Base-by-base conservation (phyloP, 176 grass and related monocot genomes). In the Otatea glauca region DNA sequence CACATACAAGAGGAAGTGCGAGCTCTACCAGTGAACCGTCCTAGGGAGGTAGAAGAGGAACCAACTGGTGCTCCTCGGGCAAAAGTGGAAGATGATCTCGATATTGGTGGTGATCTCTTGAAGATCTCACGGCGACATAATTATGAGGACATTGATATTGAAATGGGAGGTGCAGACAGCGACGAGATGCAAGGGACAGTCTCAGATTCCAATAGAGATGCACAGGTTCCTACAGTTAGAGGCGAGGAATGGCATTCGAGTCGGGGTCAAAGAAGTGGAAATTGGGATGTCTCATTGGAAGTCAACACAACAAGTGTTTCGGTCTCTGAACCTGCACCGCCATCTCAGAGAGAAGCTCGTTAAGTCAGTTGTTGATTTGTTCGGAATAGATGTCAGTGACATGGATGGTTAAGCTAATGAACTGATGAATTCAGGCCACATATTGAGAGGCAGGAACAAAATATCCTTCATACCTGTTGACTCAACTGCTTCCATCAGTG, bases 21-120 rank as follows among this genome's bases (percentile, higher is more conserved):
- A 88, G 53, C 67, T 68, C 83, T 72, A 72, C 86, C 60, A 63
- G 68, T 63, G 53, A 85, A 65, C 66, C 20, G 0, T 62, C 37
- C 59, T 53, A 54, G 29, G 72, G 82, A 90, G 74, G 37, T 78
- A 6, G 94, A 96, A 85, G 91, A 97, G 9, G 82, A 81, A 20
- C 70, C 10, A 5, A 20, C 53, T 55, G 83, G 85, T 65, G 59
- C 74, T 43, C 86, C 77, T 51, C 84, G 92, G 72, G 83, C 80
- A 84, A 92, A 97, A 84, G 83, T 94, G 56, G 94, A 88, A 78
- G 90, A 92, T 85, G 94, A 92, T 70, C 81, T 82, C 50, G 91
- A 92, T 16, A 90, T 92, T 27, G 85, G 80, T 25, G 78, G 90
- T 68, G 92, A 97, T 88, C 83, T 85, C 17, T 70, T 85, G 85